A percentile compares a stretch with the other conserved stretches of the same genome.
phyloP scores from a whole-genome alignment of 2,329 filamentous ascomycete genomes.

The Neonectria coccinea region DNA sequence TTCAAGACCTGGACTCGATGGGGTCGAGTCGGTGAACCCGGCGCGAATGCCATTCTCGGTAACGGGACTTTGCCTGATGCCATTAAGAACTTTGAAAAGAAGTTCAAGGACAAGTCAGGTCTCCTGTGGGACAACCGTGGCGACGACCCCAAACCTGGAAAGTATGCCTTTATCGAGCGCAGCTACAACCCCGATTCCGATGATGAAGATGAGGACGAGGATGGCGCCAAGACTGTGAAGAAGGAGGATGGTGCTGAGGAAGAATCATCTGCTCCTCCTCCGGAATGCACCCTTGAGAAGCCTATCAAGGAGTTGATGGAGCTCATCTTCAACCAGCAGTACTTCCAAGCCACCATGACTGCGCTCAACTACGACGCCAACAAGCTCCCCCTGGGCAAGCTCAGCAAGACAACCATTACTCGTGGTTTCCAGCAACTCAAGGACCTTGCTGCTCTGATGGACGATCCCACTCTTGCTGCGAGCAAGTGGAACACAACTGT shows the following conservation, averaged over 20 bases:
- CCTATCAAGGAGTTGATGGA: conserved; percentile 77
- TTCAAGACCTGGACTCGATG: conserved; percentile 80
- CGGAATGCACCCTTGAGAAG: conserved; percentile 68
- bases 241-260: conserved; percentile 53
- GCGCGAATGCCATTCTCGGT: conserved; percentile 61
- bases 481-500: conserved; percentile 56
- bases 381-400: conserved; percentile 85
- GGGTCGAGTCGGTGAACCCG: conserved; percentile 78
- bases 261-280: conserved; percentile 49
- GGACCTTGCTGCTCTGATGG: conserved; percentile 76
- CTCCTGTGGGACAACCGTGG: conserved; percentile 65
- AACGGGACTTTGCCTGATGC: conserved; percentile 57
- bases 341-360: conserved; percentile 75
- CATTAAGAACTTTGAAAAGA: conserved; percentile 65
- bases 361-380: conserved; percentile 77
- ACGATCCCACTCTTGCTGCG: conserved; percentile 60
- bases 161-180: conserved; percentile 85
- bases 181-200: conserved; percentile 78
- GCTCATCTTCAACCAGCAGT: conserved; percentile 84
- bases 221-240: conserved; percentile 47
- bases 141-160: conserved; percentile 69
- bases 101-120: conserved; percentile 73
- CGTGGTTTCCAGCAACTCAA: conserved; percentile 83
- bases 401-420: conserved; percentile 82
- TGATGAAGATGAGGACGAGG: conserved; percentile 60